Evolutionary conservation across 2,329 filamentous ascomycete genomes (phyloP), one percentile per base, ranked within the genome.

Genomic region (Trichoderma citrinoviride): DNA sequence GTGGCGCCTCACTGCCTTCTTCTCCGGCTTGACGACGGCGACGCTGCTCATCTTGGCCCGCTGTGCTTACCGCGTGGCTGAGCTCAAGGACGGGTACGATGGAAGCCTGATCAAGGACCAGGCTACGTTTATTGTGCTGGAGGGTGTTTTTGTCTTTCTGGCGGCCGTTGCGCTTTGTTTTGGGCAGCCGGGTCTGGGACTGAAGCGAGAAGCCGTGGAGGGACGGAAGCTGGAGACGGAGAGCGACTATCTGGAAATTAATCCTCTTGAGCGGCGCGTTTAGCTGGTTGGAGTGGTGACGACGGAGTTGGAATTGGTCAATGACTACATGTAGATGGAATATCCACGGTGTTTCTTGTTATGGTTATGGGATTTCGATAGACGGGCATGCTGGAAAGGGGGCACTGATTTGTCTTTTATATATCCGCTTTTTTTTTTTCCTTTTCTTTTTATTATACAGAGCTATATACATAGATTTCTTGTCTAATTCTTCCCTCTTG

Each of bases 21-120:
- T 87, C 53, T 64, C 72, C n/a, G 84, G 82, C 49, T 77, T 89
- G 27, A 71, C 76, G 0, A 70, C 83, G 8, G 80, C 87, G 10
- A 85, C 86, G 37, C 53, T 88, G 7, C 79, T 84, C 52, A 86
- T 91, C 70, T 81, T 90, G 53, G 80, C 84, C 25, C 81, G 89
- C 50, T 89, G 85, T 70, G 80, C 84, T 58, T 90, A 86, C 74
- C 84, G 89, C 66, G 85, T 90, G 41, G 84, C 83, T 5, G 89
- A 91, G 79, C 77, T 91, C 61, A 83, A 81, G 67, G 81, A 87
- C 40, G 88, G 88, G 4, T 91, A 87, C 78, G 46, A 71, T 25
- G 86, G 86, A 1, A 71, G 77, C 1, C 73, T 89, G 67, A 85
- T 89, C 62, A 75, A 74, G 64, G 76, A 86, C 44, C 78, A 87